Percentiles rank a stretch among this genome's conserved stretches.
Evolutionary conservation across 768 basidiomycete genomes (phyloP).

Genomic region (Hypsizygus marmoreus): DNA sequence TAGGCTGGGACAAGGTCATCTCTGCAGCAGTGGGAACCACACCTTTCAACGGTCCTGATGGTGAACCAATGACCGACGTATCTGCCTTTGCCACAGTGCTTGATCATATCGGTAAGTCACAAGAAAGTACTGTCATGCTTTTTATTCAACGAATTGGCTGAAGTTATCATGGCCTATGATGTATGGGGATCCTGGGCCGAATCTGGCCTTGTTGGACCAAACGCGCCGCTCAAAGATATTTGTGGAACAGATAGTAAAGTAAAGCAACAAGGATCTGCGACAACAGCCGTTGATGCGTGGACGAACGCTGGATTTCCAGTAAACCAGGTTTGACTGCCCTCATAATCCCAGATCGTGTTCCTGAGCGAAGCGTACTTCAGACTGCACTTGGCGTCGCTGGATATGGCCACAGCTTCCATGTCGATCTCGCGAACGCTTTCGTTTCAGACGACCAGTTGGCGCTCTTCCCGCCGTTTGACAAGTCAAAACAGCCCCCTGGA

Average conservation of each 20-base stretch:
- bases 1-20: slow-evolving; percentile 56
- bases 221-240: slow-evolving; percentile 77
- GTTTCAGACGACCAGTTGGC: slow-evolving; percentile 31
- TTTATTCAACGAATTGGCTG: background rate
- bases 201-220: slow-evolving; percentile 65
- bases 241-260: no score
- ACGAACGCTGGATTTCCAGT: slow-evolving; percentile 73
- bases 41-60: slow-evolving; percentile 50
- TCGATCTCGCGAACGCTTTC: slow-evolving; percentile 40
- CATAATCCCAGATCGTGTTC: no score
- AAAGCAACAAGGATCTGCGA: slow-evolving; percentile 68
- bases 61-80: slow-evolving; percentile 66
- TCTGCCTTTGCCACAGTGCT: slow-evolving; percentile 71
- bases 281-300: slow-evolving; percentile 75
- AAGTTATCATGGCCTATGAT: slow-evolving; percentile 68
- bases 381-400: slow-evolving; percentile 80
- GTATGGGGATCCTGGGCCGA: slow-evolving; percentile 49
- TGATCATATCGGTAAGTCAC: slow-evolving; percentile 43
- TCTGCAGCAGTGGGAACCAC: slow-evolving; percentile 44
- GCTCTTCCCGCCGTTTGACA: slow-evolving; percentile 53
- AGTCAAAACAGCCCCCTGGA: slow-evolving; percentile 43
- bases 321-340: no score
- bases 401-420: slow-evolving; percentile 76
- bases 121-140: background rate
- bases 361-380: slow-evolving; percentile 25